Conservation (phyloP, 257 asterid genomes). For the Jaltomata sinuosa region DNA sequence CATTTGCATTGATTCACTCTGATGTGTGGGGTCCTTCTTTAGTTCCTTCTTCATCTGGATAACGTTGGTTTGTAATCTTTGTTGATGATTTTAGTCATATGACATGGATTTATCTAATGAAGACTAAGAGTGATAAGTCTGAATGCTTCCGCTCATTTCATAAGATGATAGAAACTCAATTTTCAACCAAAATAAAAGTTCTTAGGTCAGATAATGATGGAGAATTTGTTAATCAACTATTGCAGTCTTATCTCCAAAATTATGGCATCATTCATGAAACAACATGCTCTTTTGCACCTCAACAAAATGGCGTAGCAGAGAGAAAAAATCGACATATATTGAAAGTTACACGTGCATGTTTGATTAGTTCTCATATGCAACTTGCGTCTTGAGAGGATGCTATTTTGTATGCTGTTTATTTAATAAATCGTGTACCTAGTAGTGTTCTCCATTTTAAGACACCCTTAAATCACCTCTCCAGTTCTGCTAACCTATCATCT, state of each 20-base stretch:
- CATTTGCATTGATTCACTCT: not conserved
- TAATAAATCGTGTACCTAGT: too few species aligned
- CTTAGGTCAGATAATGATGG: not conserved
- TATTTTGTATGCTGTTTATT: not conserved
- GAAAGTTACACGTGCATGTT: not conserved
- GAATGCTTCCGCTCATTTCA: not conserved
- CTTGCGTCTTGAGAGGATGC: not conserved
- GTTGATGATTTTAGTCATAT: not conserved
- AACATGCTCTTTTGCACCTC: not conserved
- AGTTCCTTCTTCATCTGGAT: not conserved
- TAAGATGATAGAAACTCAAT: not conserved
- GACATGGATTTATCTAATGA: not conserved
- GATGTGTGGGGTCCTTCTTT: conserved; percentile 6
- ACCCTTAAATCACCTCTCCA: too few species aligned
- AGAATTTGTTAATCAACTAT: not conserved
- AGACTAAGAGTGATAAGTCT: not conserved
- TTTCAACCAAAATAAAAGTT: not conserved
- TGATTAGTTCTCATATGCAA: not conserved
- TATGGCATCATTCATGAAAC: not conserved
- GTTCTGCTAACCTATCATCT: too few species aligned
- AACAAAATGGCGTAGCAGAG: not conserved
- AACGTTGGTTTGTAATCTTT: not conserved
- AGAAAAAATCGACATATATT: not conserved
- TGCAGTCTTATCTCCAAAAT: not conserved
- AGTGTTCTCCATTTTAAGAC: not conserved